Evolutionary conservation across 306 rosid genomes (phyloP).

Genomic region (Cercis canadensis): DNA sequence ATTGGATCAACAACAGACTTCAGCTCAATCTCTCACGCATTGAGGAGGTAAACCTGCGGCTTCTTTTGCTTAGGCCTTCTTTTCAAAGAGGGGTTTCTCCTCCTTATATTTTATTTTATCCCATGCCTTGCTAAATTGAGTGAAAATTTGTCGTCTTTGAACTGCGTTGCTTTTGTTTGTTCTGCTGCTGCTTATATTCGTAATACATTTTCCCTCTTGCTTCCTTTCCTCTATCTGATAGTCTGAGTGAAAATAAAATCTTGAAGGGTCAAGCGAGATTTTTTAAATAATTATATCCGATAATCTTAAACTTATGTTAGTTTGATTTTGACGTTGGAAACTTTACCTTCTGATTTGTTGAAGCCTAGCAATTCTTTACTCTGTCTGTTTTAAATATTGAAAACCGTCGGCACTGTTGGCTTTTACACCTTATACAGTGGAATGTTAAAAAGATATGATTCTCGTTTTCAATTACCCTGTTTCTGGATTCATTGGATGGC

Average conservation of each 20-base stretch:
- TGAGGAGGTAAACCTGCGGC: slow-evolving; percentile 67
- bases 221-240: slow-evolving; percentile 3
- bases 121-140: not conserved
- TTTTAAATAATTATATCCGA: too few relatives aligned
- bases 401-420: not conserved
- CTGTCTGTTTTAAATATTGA: not conserved
- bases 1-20: slow-evolving; percentile 88
- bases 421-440: too few relatives aligned
- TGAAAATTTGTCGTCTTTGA: slow-evolving; percentile 3
- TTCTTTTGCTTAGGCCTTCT: not conserved
- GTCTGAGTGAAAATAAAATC: too few relatives aligned
- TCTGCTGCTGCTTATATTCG: not conserved
- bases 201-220: slow-evolving; percentile 16
- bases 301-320: too few relatives aligned
- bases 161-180: not conserved
- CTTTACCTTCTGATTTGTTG: slow-evolving; percentile 10
- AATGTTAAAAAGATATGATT: not conserved
- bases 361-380: not conserved
- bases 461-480: too few relatives aligned
- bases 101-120: not conserved
- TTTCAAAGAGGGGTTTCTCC: slow-evolving; percentile 10
- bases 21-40: slow-evolving; percentile 89
- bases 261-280: too few relatives aligned
- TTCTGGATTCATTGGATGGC: too few relatives aligned
- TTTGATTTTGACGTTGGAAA: not conserved